phyloP scores from a whole-genome alignment of 2,329 filamentous ascomycete genomes.

The Ciborinia camelliae region DNA sequence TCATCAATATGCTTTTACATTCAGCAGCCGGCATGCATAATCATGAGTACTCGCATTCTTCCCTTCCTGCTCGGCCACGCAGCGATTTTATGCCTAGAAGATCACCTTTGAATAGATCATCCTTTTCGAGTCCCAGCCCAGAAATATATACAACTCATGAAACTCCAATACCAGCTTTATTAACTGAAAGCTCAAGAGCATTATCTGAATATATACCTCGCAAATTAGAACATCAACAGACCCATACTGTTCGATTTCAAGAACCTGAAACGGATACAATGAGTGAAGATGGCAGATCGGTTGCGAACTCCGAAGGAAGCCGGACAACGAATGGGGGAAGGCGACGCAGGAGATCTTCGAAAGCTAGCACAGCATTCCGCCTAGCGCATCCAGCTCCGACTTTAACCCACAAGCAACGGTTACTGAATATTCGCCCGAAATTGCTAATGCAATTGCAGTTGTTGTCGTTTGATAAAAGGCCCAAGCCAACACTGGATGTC shows the following conservation, averaged over 20 bases:
- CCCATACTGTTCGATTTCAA: slow-evolving; percentile 32
- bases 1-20: slow-evolving; percentile 35
- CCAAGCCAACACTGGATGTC: slow-evolving; percentile 68
- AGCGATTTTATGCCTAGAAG: slow-evolving; percentile 26
- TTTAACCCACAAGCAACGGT: slow-evolving; percentile 53
- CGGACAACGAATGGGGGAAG: slow-evolving; percentile 29
- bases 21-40: slow-evolving; percentile 33
- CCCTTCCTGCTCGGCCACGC: slow-evolving; percentile 18
- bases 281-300: slow-evolving; percentile 36
- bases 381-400: slow-evolving; percentile 66
- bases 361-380: slow-evolving; percentile 60
- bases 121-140: slow-evolving; percentile 33
- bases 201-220: slow-evolving; percentile 31
- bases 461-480: slow-evolving; percentile 57
- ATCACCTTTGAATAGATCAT: slow-evolving; percentile 33
- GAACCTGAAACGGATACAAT: slow-evolving; percentile 33
- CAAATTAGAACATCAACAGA: slow-evolving; percentile 23
- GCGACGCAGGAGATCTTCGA: slow-evolving; percentile 46
- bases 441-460: slow-evolving; percentile 70
- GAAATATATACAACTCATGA: slow-evolving; percentile 31
- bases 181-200: slow-evolving; percentile 25
- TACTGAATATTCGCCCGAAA: slow-evolving; percentile 62
- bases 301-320: slow-evolving; percentile 35
- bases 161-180: slow-evolving; percentile 23
- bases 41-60: slow-evolving; percentile 32